Percentiles rank a stretch among this genome's conserved stretches.
Conservation (phyloP, 805 yeast genomes). For the Jamesozyma jinghongensis region DNA sequence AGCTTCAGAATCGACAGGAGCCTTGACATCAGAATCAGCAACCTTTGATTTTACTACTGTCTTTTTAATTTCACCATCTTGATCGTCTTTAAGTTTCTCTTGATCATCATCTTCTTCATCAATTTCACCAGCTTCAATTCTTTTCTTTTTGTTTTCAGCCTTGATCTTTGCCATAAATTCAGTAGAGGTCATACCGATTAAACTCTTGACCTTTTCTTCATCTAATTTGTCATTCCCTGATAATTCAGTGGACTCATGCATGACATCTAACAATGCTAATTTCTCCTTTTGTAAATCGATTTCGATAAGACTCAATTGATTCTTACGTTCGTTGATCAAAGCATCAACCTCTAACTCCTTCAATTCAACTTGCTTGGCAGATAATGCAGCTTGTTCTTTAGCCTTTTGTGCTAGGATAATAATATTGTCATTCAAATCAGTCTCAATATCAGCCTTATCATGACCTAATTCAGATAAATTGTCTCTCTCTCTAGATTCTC, state of each 20-base stretch:
- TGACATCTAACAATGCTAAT: slow-evolving; percentile 22
- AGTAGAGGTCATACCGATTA: slow-evolving; percentile 26
- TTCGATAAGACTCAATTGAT: slow-evolving; percentile 30
- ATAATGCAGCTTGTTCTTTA: slow-evolving; percentile 30
- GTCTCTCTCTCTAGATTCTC: slow-evolving; percentile 26
- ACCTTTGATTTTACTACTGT: too few relatives aligned
- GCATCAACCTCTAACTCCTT: slow-evolving; percentile 34
- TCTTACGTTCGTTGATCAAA: slow-evolving; percentile 31
- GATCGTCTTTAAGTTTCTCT: not conserved
- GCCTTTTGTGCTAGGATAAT: slow-evolving; percentile 27
- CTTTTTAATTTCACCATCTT: too few relatives aligned
- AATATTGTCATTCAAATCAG: slow-evolving; percentile 15
- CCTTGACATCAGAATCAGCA: too few relatives aligned
- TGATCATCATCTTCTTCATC: slow-evolving; percentile 4
- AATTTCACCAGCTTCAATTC: slow-evolving; percentile 5
- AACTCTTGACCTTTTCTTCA: slow-evolving; percentile 25
- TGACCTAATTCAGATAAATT: slow-evolving; percentile 27
- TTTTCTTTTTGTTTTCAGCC: slow-evolving; percentile 1
- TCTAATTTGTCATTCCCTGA: slow-evolving; percentile 25
- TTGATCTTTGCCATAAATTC: slow-evolving; percentile 17
- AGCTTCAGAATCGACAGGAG: not conserved
- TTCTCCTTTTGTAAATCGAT: slow-evolving; percentile 32
- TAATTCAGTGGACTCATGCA: slow-evolving; percentile 35
- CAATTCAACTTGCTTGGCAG: slow-evolving; percentile 29
- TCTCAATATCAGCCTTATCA: slow-evolving; percentile 25